Evolutionary conservation across 2,329 filamentous ascomycete genomes (phyloP), one percentile per base, ranked within the genome.

Genomic region (Calonectria pteridis): DNA sequence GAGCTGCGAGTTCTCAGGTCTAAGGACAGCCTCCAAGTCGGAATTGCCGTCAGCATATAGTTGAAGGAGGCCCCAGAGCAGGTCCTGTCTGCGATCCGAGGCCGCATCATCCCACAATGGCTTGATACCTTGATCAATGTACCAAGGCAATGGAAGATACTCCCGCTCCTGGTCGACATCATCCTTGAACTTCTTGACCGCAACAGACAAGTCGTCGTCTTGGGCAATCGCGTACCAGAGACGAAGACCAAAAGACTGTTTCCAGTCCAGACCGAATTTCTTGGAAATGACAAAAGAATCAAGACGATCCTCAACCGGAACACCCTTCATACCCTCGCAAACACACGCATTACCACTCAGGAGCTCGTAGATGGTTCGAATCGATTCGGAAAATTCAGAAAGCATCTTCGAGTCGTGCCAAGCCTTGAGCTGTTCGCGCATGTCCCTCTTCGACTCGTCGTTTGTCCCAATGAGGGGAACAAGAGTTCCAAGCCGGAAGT

Each of bases 331-430:
- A 14, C 96, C 97, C 77, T 95, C 91, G 73, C 94, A 96, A 33
- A 93, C 91, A 76, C 94, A 93, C n/a, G 95, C 93, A 77, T 98
- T 97, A 46, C 97, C 97, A 35, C 95, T 92, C 14, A 98, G 88
- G 33, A 99, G 89, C 83, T 98, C 95, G 82, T 98, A 99, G 40
- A 99, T 88, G 11, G 96, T 93, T 69, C 97, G 93, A 55, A 98
- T 91, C 1, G 95, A 89, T 77, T 97, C 93, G 20, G 91, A 92
- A 84, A 99, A 95, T 83, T 99, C 97, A 1, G 95, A 94, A 23
- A 98, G 90, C 59, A 96, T 91, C 81, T 95, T 95, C 43, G 94
- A 92, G 33, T 94, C 91, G 43, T 93, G 92, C 97, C 97, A 99
- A 65, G 94, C 92, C 73, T 93, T 91, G 67, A 99, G 89, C 83